Evolutionary conservation across 306 rosid genomes (phyloP).

Genomic region (Cyamopsis tetragonoloba): DNA sequence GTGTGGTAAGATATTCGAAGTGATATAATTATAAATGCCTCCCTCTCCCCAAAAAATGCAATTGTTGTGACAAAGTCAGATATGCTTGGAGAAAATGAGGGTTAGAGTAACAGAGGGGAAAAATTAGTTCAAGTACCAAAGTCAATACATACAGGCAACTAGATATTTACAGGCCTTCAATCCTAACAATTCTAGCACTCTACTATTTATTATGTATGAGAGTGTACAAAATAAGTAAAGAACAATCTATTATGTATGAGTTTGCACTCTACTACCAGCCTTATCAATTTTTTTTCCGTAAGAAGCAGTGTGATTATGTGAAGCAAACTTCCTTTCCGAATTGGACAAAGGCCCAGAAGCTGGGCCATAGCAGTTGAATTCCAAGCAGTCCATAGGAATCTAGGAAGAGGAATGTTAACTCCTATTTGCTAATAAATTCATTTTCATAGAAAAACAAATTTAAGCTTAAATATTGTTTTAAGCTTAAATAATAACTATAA

Average conservation of each 20-base stretch:
- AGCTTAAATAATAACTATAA: background rate
- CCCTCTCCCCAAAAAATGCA: background rate
- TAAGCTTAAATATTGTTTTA: background rate
- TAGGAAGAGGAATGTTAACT: conserved; percentile 4
- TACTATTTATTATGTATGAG: too few species aligned
- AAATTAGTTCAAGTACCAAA: background rate
- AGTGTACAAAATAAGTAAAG: background rate
- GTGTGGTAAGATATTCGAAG: background rate
- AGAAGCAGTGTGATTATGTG: background rate
- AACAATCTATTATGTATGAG: background rate
- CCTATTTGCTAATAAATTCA: background rate
- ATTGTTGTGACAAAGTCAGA: background rate
- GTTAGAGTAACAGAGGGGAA: background rate
- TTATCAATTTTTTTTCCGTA: background rate
- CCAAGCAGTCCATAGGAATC: background rate
- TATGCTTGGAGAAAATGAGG: background rate
- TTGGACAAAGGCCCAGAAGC: background rate
- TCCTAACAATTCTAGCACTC: background rate
- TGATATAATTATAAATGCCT: background rate
- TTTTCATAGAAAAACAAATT: background rate
- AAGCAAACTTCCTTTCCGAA: background rate
- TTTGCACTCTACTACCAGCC: background rate
- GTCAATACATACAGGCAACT: background rate
- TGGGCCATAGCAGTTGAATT: background rate
- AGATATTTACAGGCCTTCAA: background rate